A percentile compares a stretch with the other conserved stretches of the same genome.
Evolutionary conservation across 768 basidiomycete genomes (phyloP).

Genomic region (Crassisporium funariophilum): DNA sequence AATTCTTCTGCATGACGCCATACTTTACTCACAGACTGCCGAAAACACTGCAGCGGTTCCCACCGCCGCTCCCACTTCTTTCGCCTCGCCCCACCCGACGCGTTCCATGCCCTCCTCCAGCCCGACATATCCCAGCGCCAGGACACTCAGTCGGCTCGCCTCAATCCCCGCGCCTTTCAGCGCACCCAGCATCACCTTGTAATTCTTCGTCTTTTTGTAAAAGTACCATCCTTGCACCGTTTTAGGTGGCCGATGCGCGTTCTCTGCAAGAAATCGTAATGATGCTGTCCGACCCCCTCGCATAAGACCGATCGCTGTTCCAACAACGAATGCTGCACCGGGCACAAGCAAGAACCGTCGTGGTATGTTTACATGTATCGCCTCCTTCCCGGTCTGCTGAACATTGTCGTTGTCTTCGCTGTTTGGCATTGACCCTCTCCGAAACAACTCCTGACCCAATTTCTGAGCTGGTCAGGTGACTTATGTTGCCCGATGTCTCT

Average conservation of each 20-base stretch:
- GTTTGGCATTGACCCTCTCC: not conserved
- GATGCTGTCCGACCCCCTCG: constrained; percentile 72
- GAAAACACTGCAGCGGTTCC: constrained; percentile 65
- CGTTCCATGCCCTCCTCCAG: constrained; percentile 43
- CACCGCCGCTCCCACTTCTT: constrained; percentile 61
- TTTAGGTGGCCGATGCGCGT: constrained; percentile 82
- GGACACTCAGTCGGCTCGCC: constrained; percentile 46
- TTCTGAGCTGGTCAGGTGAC: no score
- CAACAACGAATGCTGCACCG: constrained; percentile 57
- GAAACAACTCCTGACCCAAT: constrained; percentile 1
- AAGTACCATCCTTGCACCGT: constrained; percentile 94
- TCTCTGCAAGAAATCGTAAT: constrained; percentile 88
- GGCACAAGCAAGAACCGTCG: constrained; percentile 66
- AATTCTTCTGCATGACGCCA: not conserved
- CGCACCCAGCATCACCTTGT: constrained; percentile 74
- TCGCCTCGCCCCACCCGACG: constrained; percentile 41
- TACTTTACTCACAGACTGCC: constrained; percentile 46
- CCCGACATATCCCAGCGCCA: constrained; percentile 45
- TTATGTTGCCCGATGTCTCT: no score
- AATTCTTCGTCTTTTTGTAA: constrained; percentile 96
- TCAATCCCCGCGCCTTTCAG: constrained; percentile 67
- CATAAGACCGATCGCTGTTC: constrained; percentile 70
- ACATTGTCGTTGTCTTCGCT: constrained; percentile 15
- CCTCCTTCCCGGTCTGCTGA: constrained; percentile 12
- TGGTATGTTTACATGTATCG: constrained; percentile 46